These are phyloP conservation scores for Dactylella cylindrospora DNA, from an alignment of 2,329 filamentous ascomycete genomes.

Conservation along the genomic window DNA sequence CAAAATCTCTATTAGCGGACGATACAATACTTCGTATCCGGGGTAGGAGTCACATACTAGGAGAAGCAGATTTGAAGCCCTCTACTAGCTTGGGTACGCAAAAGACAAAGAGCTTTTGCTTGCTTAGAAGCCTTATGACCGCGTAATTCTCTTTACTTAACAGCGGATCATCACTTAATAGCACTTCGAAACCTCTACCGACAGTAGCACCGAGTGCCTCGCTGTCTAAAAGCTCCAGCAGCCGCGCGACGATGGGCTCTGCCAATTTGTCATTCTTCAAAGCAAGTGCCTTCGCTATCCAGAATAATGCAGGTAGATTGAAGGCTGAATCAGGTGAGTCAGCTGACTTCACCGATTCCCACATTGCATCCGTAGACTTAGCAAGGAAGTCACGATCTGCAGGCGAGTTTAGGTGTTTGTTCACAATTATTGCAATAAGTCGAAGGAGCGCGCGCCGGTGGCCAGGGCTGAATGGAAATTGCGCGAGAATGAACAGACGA, in stretches of 20 bases:
- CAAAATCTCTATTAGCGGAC: not conserved
- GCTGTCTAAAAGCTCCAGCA: slow-evolving; percentile 51
- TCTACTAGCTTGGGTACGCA: slow-evolving; percentile 57
- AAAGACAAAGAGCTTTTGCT: slow-evolving; percentile 65
- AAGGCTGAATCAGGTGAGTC: slow-evolving; percentile 50
- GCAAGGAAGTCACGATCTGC: slow-evolving; percentile 42
- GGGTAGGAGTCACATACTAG: slow-evolving; percentile 42
- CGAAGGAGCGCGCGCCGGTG: slow-evolving; percentile 54
- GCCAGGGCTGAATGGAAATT: slow-evolving; percentile 50
- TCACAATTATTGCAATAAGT: slow-evolving; percentile 52
- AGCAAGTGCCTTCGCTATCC: slow-evolving; percentile 63
- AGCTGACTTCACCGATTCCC: slow-evolving; percentile 19
- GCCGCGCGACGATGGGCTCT: slow-evolving; percentile 33
- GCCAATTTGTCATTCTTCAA: slow-evolving; percentile 51
- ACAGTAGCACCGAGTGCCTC: slow-evolving; percentile 57
- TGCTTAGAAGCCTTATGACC: slow-evolving; percentile 63
- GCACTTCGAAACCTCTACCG: slow-evolving; percentile 61
- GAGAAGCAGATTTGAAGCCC: slow-evolving; percentile 56
- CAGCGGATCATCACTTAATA: slow-evolving; percentile 64
- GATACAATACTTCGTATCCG: not conserved
- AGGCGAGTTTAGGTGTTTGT: slow-evolving; percentile 51
- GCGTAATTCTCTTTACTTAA: slow-evolving; percentile 64
- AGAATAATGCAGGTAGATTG: slow-evolving; percentile 61
- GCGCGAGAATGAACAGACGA: slow-evolving; percentile 51
- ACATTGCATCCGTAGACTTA: slow-evolving; percentile 26